Evolutionary conservation across 2,329 filamentous ascomycete species (phyloP).

Genomic region (Fusarium anguioides): DNA sequence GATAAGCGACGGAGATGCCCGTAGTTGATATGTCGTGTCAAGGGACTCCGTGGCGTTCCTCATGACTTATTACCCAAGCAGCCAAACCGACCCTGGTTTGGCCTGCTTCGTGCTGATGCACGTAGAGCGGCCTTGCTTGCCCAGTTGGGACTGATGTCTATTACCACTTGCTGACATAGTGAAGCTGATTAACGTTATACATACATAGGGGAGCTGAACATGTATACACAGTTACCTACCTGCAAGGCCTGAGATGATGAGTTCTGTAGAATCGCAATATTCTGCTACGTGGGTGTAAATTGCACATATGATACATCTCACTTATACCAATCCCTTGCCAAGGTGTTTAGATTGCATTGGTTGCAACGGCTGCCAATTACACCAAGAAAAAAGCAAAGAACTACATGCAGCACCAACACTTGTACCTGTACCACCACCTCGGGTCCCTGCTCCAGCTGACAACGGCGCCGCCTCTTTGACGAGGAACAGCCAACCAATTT

Average conservation of each 20-base stretch:
- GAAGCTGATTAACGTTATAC: too few relatives aligned
- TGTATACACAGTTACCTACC: background rate
- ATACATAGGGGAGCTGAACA: background rate
- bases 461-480: slow-evolving; percentile 35
- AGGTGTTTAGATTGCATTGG: slow-evolving; percentile 2
- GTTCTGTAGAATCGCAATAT: background rate
- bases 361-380: slow-evolving; percentile 17
- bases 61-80: slow-evolving; percentile 12
- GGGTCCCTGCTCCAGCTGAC: slow-evolving; percentile 9
- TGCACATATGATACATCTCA: slow-evolving; percentile 5
- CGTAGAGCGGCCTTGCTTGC: slow-evolving; percentile 11
- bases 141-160: slow-evolving; percentile 14
- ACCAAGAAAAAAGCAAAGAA: slow-evolving; percentile 37
- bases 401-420: background rate
- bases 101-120: slow-evolving; percentile 16
- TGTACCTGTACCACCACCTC: slow-evolving; percentile 9
- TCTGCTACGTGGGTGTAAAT: background rate
- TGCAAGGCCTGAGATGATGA: background rate
- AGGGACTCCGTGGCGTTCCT: slow-evolving; percentile 29
- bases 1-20: slow-evolving; percentile 47
- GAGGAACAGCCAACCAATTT: slow-evolving; percentile 39
- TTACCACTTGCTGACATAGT: background rate
- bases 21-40: slow-evolving; percentile 21
- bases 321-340: slow-evolving; percentile 7
- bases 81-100: slow-evolving; percentile 4